Evolutionary conservation across 257 asterid genomes (phyloP), one percentile per base, ranked within the genome.

Genomic region (Coffea eugenioides): DNA sequence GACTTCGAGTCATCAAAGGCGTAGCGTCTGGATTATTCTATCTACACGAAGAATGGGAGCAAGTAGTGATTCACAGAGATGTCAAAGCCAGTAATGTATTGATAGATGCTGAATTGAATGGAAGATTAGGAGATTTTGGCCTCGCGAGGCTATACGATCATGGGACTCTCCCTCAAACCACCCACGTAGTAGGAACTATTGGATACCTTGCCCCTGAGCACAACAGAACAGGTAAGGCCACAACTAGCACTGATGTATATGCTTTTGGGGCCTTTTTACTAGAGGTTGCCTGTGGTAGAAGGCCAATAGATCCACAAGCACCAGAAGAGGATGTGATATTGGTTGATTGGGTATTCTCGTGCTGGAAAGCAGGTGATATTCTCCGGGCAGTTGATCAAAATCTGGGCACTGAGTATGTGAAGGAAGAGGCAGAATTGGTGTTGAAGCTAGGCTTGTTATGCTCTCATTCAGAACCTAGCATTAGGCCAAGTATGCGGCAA

Each of bases 131-230:
- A 1, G 97, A 92, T 81, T 92, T 92, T 62, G 95, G 95, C 5
- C 86, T 90, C 1, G 95, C 95, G 6, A 85, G 89, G 57, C 46
- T 92, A 65, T 88, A 90, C 23, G 92, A 90, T 72, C 97, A 89
- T 20, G 97, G 97, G 7, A 78, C 94, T 0, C 88, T 86, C 66
- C 94, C 93, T 27, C 89, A 84, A 14, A 87, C 94, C 21, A 92
- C 92, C 25, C 90, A 84, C 62, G 87, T 90, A 0, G 92, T 88
- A 14, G 97, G 97, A 12, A 92, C 97, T 5, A 83, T 92, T 8
- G 97, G 97, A 27, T 92, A 90, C 69, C 83, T 92, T 52, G 97
- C 97, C 4, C 95, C 95, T 0, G 95, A 92, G 85, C 95, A 86
- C 25, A 70, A 88, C 0, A 71, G 92, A 34, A 90, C 93, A 0